Conservation (phyloP, 352 stramenopile genomes). For the Globisporangium recalcitrans region DNA sequence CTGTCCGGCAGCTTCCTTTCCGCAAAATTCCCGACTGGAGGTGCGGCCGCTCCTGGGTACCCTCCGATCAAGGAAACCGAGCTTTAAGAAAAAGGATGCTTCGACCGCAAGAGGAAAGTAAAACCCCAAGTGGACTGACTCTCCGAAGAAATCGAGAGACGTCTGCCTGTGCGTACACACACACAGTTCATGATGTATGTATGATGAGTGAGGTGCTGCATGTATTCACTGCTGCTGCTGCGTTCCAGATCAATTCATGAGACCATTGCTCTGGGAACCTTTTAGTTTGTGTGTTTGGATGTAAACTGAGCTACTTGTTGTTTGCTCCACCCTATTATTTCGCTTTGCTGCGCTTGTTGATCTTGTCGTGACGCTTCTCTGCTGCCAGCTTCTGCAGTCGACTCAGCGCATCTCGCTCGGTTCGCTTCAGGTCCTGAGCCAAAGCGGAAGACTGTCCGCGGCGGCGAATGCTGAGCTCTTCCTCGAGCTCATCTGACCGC, state of each 20-base stretch:
- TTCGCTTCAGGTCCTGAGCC: slow-evolving; percentile 42
- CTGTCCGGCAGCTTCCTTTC: slow-evolving; percentile 48
- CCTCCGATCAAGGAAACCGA: slow-evolving; percentile 69
- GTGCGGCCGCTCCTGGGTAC: slow-evolving; percentile 16
- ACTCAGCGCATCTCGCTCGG: slow-evolving; percentile 57
- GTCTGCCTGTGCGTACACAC: slow-evolving; percentile 7
- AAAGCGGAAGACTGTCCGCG: slow-evolving; percentile 21
- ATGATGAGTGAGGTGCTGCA: slow-evolving; percentile 6
- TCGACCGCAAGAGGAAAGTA: neutral
- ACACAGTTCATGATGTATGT: slow-evolving; percentile 16
- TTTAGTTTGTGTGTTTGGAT: too few relatives aligned
- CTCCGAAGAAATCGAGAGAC: slow-evolving; percentile 9
- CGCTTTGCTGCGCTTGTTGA: slow-evolving; percentile 64
- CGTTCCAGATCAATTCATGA: slow-evolving; percentile 9
- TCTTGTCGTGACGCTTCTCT: slow-evolving; percentile 76
- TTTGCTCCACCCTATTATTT: too few relatives aligned
- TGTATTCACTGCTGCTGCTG: neutral
- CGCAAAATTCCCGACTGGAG: slow-evolving; percentile 26
- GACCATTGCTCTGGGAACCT: neutral
- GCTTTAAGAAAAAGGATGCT: slow-evolving; percentile 32
- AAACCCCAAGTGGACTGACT: too few relatives aligned
- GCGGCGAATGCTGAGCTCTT: slow-evolving; percentile 68
- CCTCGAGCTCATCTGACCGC: slow-evolving; percentile 57
- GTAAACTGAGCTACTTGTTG: too few relatives aligned
- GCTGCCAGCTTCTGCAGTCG: slow-evolving; percentile 59